Evolutionary conservation across 1,139 yeast genomes (phyloP).

Genomic region (Saccharomyces hybrid): DNA sequence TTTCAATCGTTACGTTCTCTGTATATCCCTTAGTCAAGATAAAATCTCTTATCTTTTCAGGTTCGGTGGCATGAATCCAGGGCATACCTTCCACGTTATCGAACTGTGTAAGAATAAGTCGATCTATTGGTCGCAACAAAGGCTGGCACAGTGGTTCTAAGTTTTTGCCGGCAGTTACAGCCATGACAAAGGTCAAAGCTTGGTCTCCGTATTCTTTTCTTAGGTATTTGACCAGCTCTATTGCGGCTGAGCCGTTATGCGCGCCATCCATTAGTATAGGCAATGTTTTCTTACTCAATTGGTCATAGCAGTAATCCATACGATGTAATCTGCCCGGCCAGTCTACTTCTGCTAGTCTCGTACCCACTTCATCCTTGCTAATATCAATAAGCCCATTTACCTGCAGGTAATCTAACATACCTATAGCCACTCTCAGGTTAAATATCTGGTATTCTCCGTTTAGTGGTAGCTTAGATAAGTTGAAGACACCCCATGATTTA

Average conservation of each 20-base stretch:
- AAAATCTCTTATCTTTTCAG: conserved; percentile 34
- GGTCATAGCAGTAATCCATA: conserved; percentile 26
- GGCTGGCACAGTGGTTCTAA: conserved; percentile 45
- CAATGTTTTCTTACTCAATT: conserved; percentile 15
- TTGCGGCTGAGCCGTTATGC: conserved; percentile 80
- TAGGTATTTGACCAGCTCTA: conserved; percentile 48
- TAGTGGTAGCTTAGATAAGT: conserved; percentile 37
- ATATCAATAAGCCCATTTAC: conserved; percentile 14
- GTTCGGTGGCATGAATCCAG: conserved; percentile 58
- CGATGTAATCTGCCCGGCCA: conserved; percentile 65
- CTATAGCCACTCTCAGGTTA: conserved; percentile 65
- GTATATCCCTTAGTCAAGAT: conserved; percentile 31
- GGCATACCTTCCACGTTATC: conserved; percentile 82
- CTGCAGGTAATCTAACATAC: conserved; percentile 39
- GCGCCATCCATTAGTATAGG: conserved; percentile 77
- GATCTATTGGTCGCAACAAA: conserved; percentile 45
- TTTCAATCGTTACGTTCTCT: conserved; percentile 18
- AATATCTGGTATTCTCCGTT: conserved; percentile 64
- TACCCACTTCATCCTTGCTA: conserved; percentile 33
- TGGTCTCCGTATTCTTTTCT: conserved; percentile 22
- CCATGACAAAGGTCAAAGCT: conserved; percentile 58
- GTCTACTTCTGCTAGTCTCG: conserved; percentile 45
- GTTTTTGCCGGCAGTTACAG: conserved; percentile 68
- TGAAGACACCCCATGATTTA: conserved; percentile 33
- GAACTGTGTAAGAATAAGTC: conserved; percentile 55